These are phyloP conservation scores for Apiospora koreana DNA, from an alignment of 2,329 filamentous ascomycete genomes.

Conservation along the genomic window DNA sequence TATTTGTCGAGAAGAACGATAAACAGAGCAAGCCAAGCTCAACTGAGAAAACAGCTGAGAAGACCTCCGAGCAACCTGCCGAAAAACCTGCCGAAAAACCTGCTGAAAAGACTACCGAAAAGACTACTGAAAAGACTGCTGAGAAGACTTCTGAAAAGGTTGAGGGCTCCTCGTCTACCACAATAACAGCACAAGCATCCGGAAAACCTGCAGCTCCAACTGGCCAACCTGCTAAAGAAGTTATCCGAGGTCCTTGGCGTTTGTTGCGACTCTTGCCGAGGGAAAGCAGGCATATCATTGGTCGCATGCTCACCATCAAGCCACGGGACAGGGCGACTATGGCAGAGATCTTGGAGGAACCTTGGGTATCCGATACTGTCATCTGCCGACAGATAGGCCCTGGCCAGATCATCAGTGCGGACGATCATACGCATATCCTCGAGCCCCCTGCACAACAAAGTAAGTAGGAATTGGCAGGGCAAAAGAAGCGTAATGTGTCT, in stretches of 20 bases:
- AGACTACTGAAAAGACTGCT: slow-evolving; percentile 10
- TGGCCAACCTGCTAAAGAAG: slow-evolving; percentile 57
- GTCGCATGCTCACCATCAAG: slow-evolving; percentile 88
- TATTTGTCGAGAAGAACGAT: slow-evolving; percentile 36
- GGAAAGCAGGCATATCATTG: slow-evolving; percentile 87
- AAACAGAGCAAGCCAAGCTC: slow-evolving; percentile 24
- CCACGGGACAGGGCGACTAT: slow-evolving; percentile 82
- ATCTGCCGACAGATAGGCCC: slow-evolving; percentile 78
- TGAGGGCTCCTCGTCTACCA: slow-evolving; percentile 26
- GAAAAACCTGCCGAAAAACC: slow-evolving; percentile 9
- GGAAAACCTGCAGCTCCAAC: slow-evolving; percentile 26
- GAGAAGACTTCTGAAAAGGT: background rate
- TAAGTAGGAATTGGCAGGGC: slow-evolving; percentile 23
- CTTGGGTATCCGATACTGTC: slow-evolving; percentile 83
- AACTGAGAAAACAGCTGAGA: background rate
- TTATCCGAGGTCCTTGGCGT: slow-evolving; percentile 91
- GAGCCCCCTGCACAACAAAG: slow-evolving; percentile 64
- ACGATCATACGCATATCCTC: slow-evolving; percentile 81
- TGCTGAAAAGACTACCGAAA: background rate
- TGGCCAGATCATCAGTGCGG: slow-evolving; percentile 70
- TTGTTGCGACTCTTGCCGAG: slow-evolving; percentile 83
- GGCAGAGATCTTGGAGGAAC: slow-evolving; percentile 81
- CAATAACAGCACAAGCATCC: slow-evolving; percentile 21
- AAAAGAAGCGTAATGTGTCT: background rate
- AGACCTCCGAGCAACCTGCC: background rate